Evolutionary conservation across 306 rosid species (phyloP).

Genomic region (Senna siamea): DNA sequence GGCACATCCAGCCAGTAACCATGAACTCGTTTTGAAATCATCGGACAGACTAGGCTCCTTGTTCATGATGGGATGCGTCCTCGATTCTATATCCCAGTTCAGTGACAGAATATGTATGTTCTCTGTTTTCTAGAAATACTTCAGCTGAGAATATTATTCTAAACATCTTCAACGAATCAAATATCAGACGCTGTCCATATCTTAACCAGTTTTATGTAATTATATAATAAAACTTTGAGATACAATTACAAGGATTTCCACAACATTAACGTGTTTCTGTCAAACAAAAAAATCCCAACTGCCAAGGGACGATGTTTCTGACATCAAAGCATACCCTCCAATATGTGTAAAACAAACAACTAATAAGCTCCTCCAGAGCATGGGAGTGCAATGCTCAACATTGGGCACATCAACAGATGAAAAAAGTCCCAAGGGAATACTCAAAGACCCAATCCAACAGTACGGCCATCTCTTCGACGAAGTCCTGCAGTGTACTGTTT

Average conservation of each 20-base stretch:
- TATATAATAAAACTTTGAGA: not conserved
- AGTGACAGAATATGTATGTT: not conserved
- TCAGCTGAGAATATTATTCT: not conserved
- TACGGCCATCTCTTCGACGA: conserved; percentile 96
- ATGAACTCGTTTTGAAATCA: too few relatives aligned
- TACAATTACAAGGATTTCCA: conserved; percentile 27
- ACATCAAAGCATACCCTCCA: conserved; percentile 32
- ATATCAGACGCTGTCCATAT: not conserved
- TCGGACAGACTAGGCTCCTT: not conserved
- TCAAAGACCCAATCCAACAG: conserved; percentile 94
- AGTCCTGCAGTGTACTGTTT: conserved; percentile 97
- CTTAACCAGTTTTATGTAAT: conserved; percentile 18
- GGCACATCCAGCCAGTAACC: not conserved
- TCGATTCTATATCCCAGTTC: not conserved
- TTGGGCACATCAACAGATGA: conserved; percentile 30
- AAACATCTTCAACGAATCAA: not conserved
- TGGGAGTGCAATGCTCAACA: conserved; percentile 27
- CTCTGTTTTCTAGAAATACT: not conserved
- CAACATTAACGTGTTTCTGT: conserved; percentile 11
- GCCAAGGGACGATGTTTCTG: not conserved
- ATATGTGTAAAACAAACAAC: conserved; percentile 20
- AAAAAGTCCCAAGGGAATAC: conserved; percentile 7
- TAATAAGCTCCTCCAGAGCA: conserved; percentile 30
- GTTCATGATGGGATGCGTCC: not conserved
- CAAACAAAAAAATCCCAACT: conserved; percentile 27